phyloP scores from a whole-genome alignment of 306 rosid species.

The Vigna hirtella region DNA sequence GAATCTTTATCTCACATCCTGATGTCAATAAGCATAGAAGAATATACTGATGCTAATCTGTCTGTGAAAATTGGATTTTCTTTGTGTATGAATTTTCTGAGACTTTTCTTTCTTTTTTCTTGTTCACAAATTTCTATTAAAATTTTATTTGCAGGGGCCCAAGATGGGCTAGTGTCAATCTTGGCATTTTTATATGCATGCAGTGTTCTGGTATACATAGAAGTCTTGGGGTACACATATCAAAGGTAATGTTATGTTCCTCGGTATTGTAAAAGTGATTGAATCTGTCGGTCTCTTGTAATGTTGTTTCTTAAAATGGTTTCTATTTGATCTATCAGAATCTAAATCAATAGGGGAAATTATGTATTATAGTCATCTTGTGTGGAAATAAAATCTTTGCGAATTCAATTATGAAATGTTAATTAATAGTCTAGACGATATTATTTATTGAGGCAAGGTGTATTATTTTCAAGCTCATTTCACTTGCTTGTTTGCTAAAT shows the following conservation, averaged over 20 bases:
- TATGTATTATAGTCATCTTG: slow-evolving; percentile 12
- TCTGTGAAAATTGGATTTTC: neutral
- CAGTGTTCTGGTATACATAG: slow-evolving; percentile 98
- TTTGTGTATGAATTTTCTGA: slow-evolving; percentile 25
- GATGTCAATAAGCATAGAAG: neutral
- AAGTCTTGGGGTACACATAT: slow-evolving; percentile 96
- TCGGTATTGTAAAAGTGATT: slow-evolving; percentile 26
- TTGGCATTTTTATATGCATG: slow-evolving; percentile 98
- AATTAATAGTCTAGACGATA: slow-evolving; percentile 16
- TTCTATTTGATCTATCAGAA: slow-evolving; percentile 11
- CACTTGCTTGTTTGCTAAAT: slow-evolving; percentile 9
- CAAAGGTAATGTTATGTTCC: slow-evolving; percentile 66
- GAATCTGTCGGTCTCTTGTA: slow-evolving; percentile 18
- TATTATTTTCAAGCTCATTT: slow-evolving; percentile 27
- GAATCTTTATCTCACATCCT: slow-evolving; percentile 15
- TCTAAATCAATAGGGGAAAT: slow-evolving; percentile 13
- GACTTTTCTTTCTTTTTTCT: slow-evolving; percentile 3
- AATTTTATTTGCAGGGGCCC: slow-evolving; percentile 81
- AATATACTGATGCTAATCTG: slow-evolving; percentile 24
- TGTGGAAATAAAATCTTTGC: slow-evolving; percentile 16
- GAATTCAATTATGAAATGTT: slow-evolving; percentile 9
- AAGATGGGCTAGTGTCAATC: slow-evolving; percentile 99
- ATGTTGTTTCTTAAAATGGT: neutral
- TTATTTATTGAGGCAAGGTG: slow-evolving; percentile 16
- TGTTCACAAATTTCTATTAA: slow-evolving; percentile 16